Percentiles rank a stretch among this genome's conserved stretches.
phyloP scores from a whole-genome alignment of 2,329 filamentous ascomycete genomes.

The Diaporthe australafricana region DNA sequence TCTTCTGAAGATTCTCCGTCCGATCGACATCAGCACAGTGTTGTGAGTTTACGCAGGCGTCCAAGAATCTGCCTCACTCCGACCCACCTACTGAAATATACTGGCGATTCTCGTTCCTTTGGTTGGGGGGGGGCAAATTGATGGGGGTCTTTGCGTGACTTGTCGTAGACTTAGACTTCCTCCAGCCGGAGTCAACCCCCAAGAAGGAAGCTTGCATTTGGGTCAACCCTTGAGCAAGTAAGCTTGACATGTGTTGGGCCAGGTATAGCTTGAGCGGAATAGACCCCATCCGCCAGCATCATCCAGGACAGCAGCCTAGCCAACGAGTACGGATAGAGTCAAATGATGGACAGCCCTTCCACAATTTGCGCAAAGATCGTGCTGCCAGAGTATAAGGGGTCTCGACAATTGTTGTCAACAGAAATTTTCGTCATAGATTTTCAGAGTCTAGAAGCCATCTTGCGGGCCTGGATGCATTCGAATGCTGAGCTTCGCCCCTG shows the following conservation, averaged over 20 bases:
- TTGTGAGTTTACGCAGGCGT: not conserved
- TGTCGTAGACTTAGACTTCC: not conserved
- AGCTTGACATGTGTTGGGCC: not conserved
- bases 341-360: not conserved
- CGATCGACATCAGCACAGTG: not conserved
- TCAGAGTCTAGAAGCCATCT: too few relatives aligned
- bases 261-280: not conserved
- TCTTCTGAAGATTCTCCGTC: not conserved
- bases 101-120: not conserved
- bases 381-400: not conserved
- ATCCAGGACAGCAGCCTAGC: too few relatives aligned
- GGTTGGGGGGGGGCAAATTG: too few relatives aligned
- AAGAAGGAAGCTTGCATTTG: too few relatives aligned
- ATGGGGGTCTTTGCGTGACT: not conserved
- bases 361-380: not conserved
- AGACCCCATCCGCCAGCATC: too few relatives aligned
- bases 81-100: not conserved
- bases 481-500: too few relatives aligned
- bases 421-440: too few relatives aligned
- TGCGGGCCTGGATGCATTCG: too few relatives aligned
- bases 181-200: not conserved
- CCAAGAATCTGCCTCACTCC: not conserved
- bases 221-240: not conserved
- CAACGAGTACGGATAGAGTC: too few relatives aligned
- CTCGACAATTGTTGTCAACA: not conserved